Evolutionary conservation across 2,329 filamentous ascomycete species (phyloP).

Genomic region (Aschersonia sp.): DNA sequence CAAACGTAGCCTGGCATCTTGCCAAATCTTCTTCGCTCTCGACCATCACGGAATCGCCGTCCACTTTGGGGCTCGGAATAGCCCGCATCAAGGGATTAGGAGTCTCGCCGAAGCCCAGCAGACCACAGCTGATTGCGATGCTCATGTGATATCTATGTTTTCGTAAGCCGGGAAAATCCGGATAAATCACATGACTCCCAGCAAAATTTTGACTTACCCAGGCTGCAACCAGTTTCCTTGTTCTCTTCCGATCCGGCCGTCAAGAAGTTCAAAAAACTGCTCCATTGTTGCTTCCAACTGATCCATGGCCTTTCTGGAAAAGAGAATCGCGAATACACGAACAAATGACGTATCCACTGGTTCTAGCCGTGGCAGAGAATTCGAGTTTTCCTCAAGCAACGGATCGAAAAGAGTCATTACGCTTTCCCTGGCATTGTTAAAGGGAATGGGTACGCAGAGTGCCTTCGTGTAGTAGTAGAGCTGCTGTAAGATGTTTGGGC

Average conservation of each 20-base stretch:
- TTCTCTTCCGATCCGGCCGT: conserved; percentile 37
- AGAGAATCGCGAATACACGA: conserved; percentile 48
- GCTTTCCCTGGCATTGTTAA: conserved; percentile 51
- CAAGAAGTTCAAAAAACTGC: conserved; percentile 38
- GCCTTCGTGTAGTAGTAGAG: conserved; percentile 59
- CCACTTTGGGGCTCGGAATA: conserved; percentile 15
- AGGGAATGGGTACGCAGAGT: conserved; percentile 52
- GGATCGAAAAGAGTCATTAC: conserved; percentile 56
- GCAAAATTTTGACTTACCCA: conserved; percentile 16
- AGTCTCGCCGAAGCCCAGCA: conserved; percentile 20
- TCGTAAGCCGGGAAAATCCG: not conserved
- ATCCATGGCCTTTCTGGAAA: conserved; percentile 33
- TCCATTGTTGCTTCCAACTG: conserved; percentile 27
- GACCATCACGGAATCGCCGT: conserved; percentile 10
- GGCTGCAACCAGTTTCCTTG: conserved; percentile 35
- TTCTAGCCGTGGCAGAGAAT: conserved; percentile 15
- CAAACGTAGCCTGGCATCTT: conserved; percentile 13
- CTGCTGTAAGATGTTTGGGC: conserved; percentile 55
- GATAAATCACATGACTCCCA: not conserved
- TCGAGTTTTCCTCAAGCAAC: conserved; percentile 22
- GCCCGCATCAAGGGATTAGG: conserved; percentile 30
- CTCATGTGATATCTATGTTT: conserved; percentile 16
- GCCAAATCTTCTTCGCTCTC: conserved; percentile 10
- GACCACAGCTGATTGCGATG: conserved; percentile 16
- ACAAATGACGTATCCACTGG: conserved; percentile 45